Conservation (phyloP, 768 basidiomycete species). For the Stropharia rugosoannulata region DNA sequence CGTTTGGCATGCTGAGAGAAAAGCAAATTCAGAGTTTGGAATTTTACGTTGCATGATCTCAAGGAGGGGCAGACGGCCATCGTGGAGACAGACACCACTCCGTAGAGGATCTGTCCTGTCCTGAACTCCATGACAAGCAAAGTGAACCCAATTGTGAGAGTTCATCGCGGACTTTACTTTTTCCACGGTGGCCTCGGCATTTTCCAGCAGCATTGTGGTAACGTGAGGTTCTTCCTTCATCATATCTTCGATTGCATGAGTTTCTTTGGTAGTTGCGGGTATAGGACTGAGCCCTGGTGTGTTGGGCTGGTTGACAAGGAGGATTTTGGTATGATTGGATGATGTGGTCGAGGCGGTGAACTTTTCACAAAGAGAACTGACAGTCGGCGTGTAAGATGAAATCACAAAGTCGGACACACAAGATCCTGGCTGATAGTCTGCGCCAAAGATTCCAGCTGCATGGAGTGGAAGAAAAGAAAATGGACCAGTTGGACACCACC, state of each 20-base stretch:
- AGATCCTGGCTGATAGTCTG: background rate
- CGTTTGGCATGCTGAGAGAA: constrained; percentile 36
- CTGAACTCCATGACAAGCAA: constrained; percentile 37
- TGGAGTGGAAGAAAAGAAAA: constrained; percentile 20
- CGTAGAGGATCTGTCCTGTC: constrained; percentile 21
- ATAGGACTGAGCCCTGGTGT: constrained; percentile 4
- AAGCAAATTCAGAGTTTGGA: constrained; percentile 29
- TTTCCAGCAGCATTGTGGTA: background rate
- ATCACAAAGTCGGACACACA: constrained; percentile 15
- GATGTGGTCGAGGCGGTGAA: background rate
- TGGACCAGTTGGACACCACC: constrained; percentile 19
- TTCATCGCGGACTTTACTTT: constrained; percentile 6
- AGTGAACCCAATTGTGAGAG: constrained; percentile 23
- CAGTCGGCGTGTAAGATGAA: constrained; percentile 22
- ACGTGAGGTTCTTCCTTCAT: background rate
- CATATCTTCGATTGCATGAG: background rate
- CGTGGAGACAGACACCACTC: constrained; percentile 23
- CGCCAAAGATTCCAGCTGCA: constrained; percentile 18
- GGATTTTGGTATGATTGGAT: background rate
- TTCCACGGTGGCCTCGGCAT: constrained; percentile 7
- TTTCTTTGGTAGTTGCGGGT: constrained; percentile 3
- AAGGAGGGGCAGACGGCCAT: constrained; percentile 18
- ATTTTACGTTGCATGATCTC: constrained; percentile 9
- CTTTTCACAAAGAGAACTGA: constrained; percentile 2
- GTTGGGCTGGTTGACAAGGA: constrained; percentile 11